A percentile compares a stretch with the other conserved stretches of the same genome.
These are phyloP conservation scores for Senna siamea DNA, from an alignment of 306 rosid genomes.

Conservation along the genomic window DNA sequence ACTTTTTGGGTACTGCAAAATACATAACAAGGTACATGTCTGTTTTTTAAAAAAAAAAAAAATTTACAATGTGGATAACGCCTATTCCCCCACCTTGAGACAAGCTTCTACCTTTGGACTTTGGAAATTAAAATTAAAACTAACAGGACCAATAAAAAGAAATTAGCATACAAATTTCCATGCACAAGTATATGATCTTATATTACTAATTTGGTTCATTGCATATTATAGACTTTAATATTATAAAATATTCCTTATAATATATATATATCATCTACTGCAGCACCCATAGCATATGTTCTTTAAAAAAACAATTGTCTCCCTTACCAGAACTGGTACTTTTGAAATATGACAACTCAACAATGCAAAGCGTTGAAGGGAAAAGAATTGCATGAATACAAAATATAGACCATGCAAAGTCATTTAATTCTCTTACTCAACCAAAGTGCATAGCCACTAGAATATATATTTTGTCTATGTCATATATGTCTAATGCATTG, in stretches of 20 bases:
- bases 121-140: no score
- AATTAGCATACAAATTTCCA: neutral
- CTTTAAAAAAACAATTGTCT: neutral
- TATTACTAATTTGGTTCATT: neutral
- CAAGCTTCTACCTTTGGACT: neutral
- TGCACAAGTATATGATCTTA: neutral
- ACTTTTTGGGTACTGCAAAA: neutral
- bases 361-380: neutral
- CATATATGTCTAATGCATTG: neutral
- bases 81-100: neutral
- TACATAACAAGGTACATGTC: neutral
- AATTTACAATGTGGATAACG: neutral
- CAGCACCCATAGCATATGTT: no score
- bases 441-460: neutral
- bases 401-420: slow-evolving; percentile 11
- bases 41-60: no score
- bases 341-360: neutral
- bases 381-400: neutral
- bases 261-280: no score
- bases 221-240: neutral
- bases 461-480: neutral
- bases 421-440: neutral
- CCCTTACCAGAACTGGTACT: neutral
- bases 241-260: neutral
- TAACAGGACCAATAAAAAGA: no score